Evolutionary conservation across 1,139 yeast species (phyloP).

Genomic region (Schwanniomyces etchellsii): DNA sequence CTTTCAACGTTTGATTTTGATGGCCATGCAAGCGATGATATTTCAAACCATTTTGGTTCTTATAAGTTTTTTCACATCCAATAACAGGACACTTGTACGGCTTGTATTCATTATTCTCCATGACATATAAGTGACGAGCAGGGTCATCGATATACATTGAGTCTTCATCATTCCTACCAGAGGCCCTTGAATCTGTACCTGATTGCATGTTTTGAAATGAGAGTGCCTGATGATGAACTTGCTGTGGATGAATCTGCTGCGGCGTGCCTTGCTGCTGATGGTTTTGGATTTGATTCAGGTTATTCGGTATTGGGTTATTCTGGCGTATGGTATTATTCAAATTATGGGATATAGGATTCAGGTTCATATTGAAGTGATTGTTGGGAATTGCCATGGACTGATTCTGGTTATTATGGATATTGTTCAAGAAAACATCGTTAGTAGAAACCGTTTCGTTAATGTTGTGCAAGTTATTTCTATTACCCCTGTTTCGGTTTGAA

Average conservation of each 20-base stretch:
- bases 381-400: slow-evolving; percentile 12
- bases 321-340: slow-evolving; percentile 5
- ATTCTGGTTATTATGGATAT: slow-evolving; percentile 15
- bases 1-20: slow-evolving; percentile 87
- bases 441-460: slow-evolving; percentile 77
- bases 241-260: slow-evolving; percentile 13
- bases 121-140: slow-evolving; percentile 85
- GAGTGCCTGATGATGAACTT: slow-evolving; percentile 13
- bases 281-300: slow-evolving; percentile 13
- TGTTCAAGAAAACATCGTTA: slow-evolving; percentile 74
- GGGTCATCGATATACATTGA: slow-evolving; percentile 84
- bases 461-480: slow-evolving; percentile 39
- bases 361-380: slow-evolving; percentile 18
- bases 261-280: slow-evolving; percentile 13
- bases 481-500: slow-evolving; percentile 30
- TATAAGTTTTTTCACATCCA: slow-evolving; percentile 96
- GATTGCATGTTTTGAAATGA: slow-evolving; percentile 12
- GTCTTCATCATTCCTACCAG: slow-evolving; percentile 37
- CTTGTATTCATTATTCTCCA: slow-evolving; percentile 87
- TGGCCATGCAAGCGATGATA: slow-evolving; percentile 97
- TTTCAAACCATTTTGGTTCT: slow-evolving; percentile 94
- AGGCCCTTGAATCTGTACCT: slow-evolving; percentile 14
- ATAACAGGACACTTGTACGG: slow-evolving; percentile 98
- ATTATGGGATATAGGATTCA: slow-evolving; percentile 15
- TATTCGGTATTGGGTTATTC: slow-evolving; percentile 7